Conservation (phyloP, 345 rosid species). For the Jatropha curcas region DNA sequence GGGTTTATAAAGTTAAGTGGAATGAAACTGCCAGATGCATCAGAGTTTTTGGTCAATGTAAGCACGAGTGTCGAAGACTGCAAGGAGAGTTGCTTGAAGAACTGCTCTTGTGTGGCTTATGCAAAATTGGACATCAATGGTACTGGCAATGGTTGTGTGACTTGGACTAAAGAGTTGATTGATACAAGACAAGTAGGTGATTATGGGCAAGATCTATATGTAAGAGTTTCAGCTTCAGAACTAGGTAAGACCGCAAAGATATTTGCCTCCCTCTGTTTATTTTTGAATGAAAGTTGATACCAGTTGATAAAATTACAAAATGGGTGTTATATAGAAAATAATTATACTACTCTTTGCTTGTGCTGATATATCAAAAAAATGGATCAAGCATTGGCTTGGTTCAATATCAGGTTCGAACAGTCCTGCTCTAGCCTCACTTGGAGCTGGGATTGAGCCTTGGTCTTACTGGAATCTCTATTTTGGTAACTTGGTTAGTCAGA, state of each 20-base stretch:
- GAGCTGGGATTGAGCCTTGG: neutral
- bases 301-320: neutral
- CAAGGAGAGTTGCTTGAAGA: slow-evolving; percentile 2
- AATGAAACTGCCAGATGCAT: slow-evolving; percentile 14
- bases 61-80: neutral
- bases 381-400: neutral
- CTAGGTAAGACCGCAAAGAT: slow-evolving; percentile 6
- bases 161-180: slow-evolving; percentile 12
- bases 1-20: slow-evolving; percentile 10
- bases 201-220: slow-evolving; percentile 8
- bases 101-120: slow-evolving; percentile 16
- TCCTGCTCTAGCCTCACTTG: neutral
- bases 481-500: neutral
- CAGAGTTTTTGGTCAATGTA: neutral
- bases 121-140: slow-evolving; percentile 10
- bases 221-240: slow-evolving; percentile 19
- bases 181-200: neutral
- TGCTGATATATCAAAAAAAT: neutral
- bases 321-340: neutral
- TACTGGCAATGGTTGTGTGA: slow-evolving; percentile 8
- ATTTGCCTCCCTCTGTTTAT: neutral
- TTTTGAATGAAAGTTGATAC: neutral
- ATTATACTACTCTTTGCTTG: neutral
- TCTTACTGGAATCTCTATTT: neutral
- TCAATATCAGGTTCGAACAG: neutral